These are phyloP conservation scores for Hypomyces rosellus DNA, from an alignment of 2,329 filamentous ascomycete species.

Conservation along the genomic window DNA sequence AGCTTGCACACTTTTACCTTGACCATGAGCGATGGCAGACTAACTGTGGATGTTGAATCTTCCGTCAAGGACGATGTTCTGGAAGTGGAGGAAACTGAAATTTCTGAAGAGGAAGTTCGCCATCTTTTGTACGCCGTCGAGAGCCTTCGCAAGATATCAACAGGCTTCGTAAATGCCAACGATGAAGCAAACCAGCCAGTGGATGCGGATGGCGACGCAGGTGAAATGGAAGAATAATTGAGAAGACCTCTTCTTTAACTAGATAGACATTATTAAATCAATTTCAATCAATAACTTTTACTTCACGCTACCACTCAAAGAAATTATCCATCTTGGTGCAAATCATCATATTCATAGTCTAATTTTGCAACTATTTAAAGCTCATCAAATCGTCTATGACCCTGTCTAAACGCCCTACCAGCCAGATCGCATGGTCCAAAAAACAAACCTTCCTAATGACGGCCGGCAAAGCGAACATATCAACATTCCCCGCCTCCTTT, in stretches of 20 bases:
- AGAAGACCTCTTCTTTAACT: too few species aligned
- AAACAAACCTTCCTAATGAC: constrained; percentile 12
- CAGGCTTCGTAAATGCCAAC: constrained; percentile 18
- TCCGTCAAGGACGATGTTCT: constrained; percentile 20
- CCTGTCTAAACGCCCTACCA: constrained; percentile 31
- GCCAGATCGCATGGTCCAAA: constrained; percentile 27
- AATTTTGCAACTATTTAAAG: constrained; percentile 20
- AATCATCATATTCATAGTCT: constrained; percentile 17
- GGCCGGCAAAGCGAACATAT: constrained; percentile 10
- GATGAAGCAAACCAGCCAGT: constrained; percentile 10
- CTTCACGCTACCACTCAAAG: too few species aligned
- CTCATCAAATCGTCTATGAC: constrained; percentile 35
- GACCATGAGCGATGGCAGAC: constrained; percentile 25
- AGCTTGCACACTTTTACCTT: constrained; percentile 27
- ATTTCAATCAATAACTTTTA: neutral
- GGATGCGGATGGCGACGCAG: constrained; percentile 5
- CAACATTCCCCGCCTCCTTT: constrained; percentile 1
- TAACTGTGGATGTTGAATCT: constrained; percentile 23
- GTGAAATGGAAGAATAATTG: too few species aligned
- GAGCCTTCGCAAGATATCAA: constrained; percentile 39
- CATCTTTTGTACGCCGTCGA: constrained; percentile 41
- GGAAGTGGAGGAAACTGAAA: constrained; percentile 26
- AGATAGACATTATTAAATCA: too few species aligned
- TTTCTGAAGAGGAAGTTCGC: constrained; percentile 32
- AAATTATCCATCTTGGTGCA: neutral